phyloP scores from a whole-genome alignment of 805 yeast genomes.

The Metschnikowia chrysomelidarum region DNA sequence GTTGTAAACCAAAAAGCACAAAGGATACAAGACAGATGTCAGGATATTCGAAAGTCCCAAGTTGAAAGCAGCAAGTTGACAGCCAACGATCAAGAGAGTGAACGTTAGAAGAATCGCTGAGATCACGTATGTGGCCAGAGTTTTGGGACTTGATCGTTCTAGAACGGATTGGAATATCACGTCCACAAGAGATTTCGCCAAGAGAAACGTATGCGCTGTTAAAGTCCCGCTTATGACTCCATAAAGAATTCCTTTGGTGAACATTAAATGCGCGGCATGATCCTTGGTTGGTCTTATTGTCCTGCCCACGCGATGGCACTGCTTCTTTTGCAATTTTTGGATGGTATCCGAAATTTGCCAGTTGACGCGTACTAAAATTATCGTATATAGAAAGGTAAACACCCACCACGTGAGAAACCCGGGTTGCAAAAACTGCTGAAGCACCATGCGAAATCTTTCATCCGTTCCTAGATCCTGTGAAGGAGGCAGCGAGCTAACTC shows the following conservation, averaged over 20 bases:
- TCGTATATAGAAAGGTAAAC: constrained; percentile 31
- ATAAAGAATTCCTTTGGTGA: constrained; percentile 56
- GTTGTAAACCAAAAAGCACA: constrained; percentile 82
- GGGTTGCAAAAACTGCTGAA: constrained; percentile 34
- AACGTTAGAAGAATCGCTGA: constrained; percentile 45
- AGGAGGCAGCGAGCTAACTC: constrained; percentile 35
- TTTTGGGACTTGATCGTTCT: constrained; percentile 21
- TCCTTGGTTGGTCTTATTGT: constrained; percentile 14
- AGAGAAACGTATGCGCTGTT: constrained; percentile 79
- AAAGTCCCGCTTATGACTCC: constrained; percentile 73
- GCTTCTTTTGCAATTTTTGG: constrained; percentile 8
- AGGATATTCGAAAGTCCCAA: constrained; percentile 67
- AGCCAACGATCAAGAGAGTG: constrained; percentile 62
- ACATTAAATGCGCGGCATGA: constrained; percentile 20
- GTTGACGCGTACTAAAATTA: constrained; percentile 25
- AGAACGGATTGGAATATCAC: constrained; percentile 49
- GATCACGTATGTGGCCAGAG: constrained; percentile 32
- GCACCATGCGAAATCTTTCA: constrained; percentile 37
- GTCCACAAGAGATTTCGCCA: constrained; percentile 84
- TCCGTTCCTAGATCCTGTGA: constrained; percentile 25
- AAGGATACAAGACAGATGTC: constrained; percentile 78
- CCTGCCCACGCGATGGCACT: constrained; percentile 6
- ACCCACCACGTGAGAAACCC: constrained; percentile 60
- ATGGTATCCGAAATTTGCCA: constrained; percentile 19
- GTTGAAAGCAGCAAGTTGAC: constrained; percentile 72